phyloP scores from a whole-genome alignment of 345 rosid species.

The Populus nigra region DNA sequence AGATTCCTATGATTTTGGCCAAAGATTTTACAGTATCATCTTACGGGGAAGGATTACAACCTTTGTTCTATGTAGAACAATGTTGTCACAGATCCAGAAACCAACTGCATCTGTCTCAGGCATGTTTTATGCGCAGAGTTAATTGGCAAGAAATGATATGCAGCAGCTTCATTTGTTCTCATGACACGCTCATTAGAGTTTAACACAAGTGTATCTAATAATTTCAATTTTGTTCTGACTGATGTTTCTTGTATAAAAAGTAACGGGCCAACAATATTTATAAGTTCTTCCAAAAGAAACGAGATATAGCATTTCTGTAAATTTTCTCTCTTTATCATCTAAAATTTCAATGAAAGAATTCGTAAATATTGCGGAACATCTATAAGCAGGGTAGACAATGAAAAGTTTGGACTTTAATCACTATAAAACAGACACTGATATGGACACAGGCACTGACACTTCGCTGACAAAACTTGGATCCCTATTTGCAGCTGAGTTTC shows the following conservation, averaged over 20 bases:
- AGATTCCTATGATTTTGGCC: neutral
- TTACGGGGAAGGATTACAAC: neutral
- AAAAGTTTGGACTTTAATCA: constrained; percentile 12
- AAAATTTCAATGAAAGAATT: constrained; percentile 56
- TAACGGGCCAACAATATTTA: constrained; percentile 5
- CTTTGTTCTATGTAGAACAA: neutral
- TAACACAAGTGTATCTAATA: neutral
- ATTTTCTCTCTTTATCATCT: constrained; percentile 20
- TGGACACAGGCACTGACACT: constrained; percentile 64
- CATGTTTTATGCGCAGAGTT: neutral
- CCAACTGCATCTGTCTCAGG: neutral
- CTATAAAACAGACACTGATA: constrained; percentile 69
- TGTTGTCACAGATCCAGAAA: neutral
- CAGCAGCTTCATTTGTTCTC: neutral
- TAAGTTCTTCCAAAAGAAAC: constrained; percentile 14
- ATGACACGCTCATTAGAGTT: neutral
- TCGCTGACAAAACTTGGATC: constrained; percentile 52
- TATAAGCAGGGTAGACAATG: constrained; percentile 11
- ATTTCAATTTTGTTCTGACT: neutral
- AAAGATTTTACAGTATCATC: neutral
- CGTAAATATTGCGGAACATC: constrained; percentile 27
- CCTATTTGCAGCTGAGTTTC: constrained; percentile 46
- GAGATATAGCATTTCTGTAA: constrained; percentile 23
- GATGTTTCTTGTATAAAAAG: neutral
- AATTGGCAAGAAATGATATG: neutral